These are phyloP conservation scores for Kwoniella sp. DNA, from an alignment of 768 basidiomycete genomes.

Conservation along the genomic window DNA sequence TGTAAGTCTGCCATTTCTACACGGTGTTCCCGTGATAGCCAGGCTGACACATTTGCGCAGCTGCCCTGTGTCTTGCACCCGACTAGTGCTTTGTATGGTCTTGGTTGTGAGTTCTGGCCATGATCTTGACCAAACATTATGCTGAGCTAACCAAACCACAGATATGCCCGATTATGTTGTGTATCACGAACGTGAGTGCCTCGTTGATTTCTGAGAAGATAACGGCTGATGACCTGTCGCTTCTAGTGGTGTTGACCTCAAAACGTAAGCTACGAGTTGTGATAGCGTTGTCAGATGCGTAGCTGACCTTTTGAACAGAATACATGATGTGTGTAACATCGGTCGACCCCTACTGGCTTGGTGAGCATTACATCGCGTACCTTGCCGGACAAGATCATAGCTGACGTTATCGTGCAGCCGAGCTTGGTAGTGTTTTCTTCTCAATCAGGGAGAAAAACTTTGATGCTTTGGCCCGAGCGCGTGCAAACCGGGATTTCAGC, in stretches of 20 bases:
- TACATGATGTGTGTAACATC: constrained; percentile 99
- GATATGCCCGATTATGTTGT: constrained; percentile 95
- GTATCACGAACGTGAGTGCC: constrained; percentile 73
- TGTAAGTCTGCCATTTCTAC: constrained; percentile 40
- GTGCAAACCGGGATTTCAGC: constrained; percentile 86
- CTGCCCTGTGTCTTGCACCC: constrained; percentile 95
- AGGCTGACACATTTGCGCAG: constrained; percentile 6
- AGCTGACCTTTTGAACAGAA: constrained; percentile 51
- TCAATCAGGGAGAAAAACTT: constrained; percentile 98
- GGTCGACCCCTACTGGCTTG: constrained; percentile 96
- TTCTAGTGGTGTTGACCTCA: constrained; percentile 76
- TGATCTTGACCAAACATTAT: constrained; percentile 14
- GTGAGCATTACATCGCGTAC: constrained; percentile 59
- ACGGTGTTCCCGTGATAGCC: neutral
- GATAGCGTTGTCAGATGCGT: neutral
- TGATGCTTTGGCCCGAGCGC: constrained; percentile 70
- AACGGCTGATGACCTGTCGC: constrained; percentile 21
- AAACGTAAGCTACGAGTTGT: constrained; percentile 58
- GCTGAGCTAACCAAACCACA: constrained; percentile 51
- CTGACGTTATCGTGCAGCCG: constrained; percentile 62
- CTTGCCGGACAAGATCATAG: neutral
- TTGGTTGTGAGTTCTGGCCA: constrained; percentile 68
- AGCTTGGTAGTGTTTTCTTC: constrained; percentile 94
- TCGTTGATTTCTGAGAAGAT: neutral
- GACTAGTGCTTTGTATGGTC: constrained; percentile 91